Base-by-base conservation (phyloP, 1,139 yeast genomes). In the Hemisphaericaspora xylofermentans region DNA sequence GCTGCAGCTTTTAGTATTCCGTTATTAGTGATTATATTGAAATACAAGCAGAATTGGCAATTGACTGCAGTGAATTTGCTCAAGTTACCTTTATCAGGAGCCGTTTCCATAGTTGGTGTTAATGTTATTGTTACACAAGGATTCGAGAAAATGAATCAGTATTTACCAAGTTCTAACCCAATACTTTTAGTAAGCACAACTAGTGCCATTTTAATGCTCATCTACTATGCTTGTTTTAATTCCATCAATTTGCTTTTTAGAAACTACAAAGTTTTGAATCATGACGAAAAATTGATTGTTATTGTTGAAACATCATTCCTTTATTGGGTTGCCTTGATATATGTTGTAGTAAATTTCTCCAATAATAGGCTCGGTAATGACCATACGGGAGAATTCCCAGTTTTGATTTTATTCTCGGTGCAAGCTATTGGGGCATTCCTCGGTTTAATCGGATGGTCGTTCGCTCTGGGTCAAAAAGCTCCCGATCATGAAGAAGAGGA, bases 281-380 rank as follows among this genome's bases (percentile, higher is more conserved):
- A 82, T 51, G 94, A 82, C 56, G 88, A 85, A 53, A 88, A 88
- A 58, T 72, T 87, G 45, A 68, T 84, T 32, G 71, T 78, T 2
- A 67, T 84, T n/a, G 54, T 85, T 25, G 84, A 84, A 58, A 60
- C 78, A 10, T 73, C 82, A 16, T 57, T 74, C 19, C 42, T 78
- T 1, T 66, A 76, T 43, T 88, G 95, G 95, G 42, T 71, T 0
- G 49, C 64, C 0, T 66, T 84, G 41, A 54, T 82, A 12, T 56
- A 52, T 43, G 60, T 69, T 1, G 67, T 75, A 34, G 60, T 71
- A 8, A 81, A 86, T 6, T 65, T 78, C 17, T 57, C 72, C 25
- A 63, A 64, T 16, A 68, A 74, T 41, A 54, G 47, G 41, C 46
- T 61, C 18, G 70, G 74, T 2, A 70, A 67, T 43, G 76, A 71